Base-by-base conservation (phyloP, 2,329 filamentous ascomycete genomes). In the Exophiala sp. region DNA sequence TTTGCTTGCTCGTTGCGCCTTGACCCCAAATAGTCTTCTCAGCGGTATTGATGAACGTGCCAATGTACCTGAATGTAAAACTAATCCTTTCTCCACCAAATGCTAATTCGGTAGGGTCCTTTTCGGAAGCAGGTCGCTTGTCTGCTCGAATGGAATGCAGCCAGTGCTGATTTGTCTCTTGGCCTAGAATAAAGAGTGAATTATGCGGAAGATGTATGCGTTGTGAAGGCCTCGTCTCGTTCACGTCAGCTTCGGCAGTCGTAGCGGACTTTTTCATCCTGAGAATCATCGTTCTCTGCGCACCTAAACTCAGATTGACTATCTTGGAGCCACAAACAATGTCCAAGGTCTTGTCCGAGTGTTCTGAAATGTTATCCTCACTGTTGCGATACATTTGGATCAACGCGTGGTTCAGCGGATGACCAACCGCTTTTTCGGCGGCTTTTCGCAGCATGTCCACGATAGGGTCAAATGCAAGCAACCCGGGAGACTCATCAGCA, bases 281-380 rank as follows among this genome's bases (percentile, higher is more conserved):
- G 34, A 99, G 81, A 0, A 88, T 80, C 91, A 97, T 96, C 2
- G 85, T 91, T 49, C 94, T 80, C 71, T 95, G 86, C 0, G 92
- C 91, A 1, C 94, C 94, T n/a, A 97, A 80, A 61, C 90, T 96
- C 46, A 96, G 84, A 66, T 97, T 99, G 61, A 91, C 90, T 62
- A 99, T 95, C 55, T 80, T 91, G 20, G 88, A 94, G 3, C 79
- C 84, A 21, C 81, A 83, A 10, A 84, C 85, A 52, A 99, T 94
- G 68, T 99, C 94, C 20, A 99, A 77, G 0, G 92, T 96, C 73
- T 99, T 99, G 69, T 99, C 94, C 36, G 90, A 95, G 67, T 99
- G 94, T 68, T 99, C 94, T 0, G 89, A 94, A 58, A 99, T 99
- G 68, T 90, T 90, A 71, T 99, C 94, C 44, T 83, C 84, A 2